These are phyloP conservation scores for Camelina sativa DNA, from an alignment of 345 rosid genomes.

Conservation along the genomic window DNA sequence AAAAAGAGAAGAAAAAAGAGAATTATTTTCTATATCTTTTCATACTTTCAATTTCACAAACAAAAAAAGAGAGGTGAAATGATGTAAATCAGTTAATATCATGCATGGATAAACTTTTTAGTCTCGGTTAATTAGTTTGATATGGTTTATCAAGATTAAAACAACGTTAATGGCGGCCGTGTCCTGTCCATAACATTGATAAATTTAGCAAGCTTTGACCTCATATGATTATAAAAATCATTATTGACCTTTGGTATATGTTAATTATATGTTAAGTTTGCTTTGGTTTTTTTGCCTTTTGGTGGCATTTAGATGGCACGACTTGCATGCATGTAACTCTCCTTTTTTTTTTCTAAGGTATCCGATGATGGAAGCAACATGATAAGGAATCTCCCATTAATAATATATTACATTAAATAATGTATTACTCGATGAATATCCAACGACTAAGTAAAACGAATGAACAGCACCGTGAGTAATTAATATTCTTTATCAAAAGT, in stretches of 20 bases:
- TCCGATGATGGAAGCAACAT: slow-evolving; percentile 44
- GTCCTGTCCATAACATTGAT: background rate
- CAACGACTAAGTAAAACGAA: no score
- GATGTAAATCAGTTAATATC: background rate
- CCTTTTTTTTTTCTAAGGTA: slow-evolving; percentile 4
- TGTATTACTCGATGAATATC: no score
- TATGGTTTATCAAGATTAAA: slow-evolving; percentile 25
- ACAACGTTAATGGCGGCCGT: background rate
- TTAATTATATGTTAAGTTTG: slow-evolving; percentile 15
- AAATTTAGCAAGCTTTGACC: slow-evolving; percentile 25
- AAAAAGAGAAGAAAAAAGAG: no score
- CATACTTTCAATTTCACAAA: background rate
- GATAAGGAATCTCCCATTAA: slow-evolving; percentile 22
- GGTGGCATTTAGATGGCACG: slow-evolving; percentile 35
- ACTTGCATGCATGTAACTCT: slow-evolving; percentile 34
- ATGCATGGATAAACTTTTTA: background rate
- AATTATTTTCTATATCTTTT: background rate
- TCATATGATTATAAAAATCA: slow-evolving; percentile 23
- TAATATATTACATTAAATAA: no score
- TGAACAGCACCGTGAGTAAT: no score
- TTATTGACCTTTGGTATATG: slow-evolving; percentile 25
- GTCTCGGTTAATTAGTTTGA: background rate
- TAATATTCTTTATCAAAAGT: no score
- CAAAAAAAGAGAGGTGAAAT: background rate
- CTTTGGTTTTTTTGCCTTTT: slow-evolving; percentile 17